phyloP scores from a whole-genome alignment of 1,284 basidiomycete genomes.

The Cryptococcus hybrid region DNA sequence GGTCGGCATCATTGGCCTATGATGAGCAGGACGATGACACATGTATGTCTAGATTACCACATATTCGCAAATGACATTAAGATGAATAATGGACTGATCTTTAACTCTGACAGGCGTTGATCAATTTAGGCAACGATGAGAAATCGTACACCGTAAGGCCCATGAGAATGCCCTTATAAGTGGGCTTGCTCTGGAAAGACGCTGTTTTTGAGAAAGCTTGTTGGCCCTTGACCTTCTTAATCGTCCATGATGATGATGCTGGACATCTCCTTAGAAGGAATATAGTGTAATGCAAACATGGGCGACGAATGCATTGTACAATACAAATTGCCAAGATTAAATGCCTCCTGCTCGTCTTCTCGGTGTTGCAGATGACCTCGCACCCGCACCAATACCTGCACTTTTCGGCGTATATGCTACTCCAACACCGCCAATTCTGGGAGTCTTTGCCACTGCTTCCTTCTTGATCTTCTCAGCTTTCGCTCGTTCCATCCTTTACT shows the following conservation, averaged over 20 bases:
- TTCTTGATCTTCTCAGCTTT: conserved; percentile 64
- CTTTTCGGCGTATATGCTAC: conserved; percentile 63
- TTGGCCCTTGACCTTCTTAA: too few species aligned
- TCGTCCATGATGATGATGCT: too few species aligned
- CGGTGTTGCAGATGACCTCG: conserved; percentile 51
- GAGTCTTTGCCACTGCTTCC: conserved; percentile 60
- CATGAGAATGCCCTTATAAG: not conserved
- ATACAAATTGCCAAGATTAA: conserved; percentile 11
- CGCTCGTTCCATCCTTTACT: conserved; percentile 36
- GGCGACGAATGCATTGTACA: not conserved
- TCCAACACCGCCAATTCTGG: conserved; percentile 74
- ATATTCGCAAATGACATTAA: too few species aligned
- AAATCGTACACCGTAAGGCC: not conserved
- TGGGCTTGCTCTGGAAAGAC: too few species aligned
- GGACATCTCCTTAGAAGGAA: too few species aligned
- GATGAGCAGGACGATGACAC: conserved; percentile 37
- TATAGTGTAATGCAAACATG: too few species aligned
- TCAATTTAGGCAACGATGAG: not conserved
- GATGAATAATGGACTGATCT: too few species aligned
- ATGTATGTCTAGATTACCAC: conserved; percentile 8
- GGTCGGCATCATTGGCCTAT: conserved; percentile 24
- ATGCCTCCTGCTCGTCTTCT: conserved; percentile 51
- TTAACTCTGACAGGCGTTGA: not conserved
- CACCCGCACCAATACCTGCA: conserved; percentile 59
- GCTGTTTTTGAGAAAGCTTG: too few species aligned